Percentiles rank a stretch among this genome's conserved stretches.
These are phyloP conservation scores for Gymnopilus junonius DNA, from an alignment of 768 basidiomycete genomes.

Conservation along the genomic window DNA sequence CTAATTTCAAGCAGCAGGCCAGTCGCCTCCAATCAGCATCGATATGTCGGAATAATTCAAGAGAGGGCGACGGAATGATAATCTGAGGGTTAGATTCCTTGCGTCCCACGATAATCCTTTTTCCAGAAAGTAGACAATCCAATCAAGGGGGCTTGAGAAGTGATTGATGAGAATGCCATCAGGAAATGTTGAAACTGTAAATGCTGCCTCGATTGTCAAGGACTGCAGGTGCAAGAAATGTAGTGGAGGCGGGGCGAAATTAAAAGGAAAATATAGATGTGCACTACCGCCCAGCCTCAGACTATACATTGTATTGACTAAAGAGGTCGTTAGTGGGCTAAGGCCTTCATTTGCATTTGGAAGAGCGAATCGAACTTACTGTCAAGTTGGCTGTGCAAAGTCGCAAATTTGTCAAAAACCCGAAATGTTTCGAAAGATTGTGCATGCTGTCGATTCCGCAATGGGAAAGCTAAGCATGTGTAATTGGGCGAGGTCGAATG, in stretches of 20 bases:
- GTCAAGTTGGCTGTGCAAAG: neutral
- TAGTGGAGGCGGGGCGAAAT: neutral
- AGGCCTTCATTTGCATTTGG: neutral
- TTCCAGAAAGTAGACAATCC: neutral
- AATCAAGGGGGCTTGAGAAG: neutral
- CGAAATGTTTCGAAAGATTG: neutral
- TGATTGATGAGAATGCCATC: neutral
- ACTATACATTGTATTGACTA: neutral
- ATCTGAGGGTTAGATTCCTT: neutral
- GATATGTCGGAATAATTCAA: neutral
- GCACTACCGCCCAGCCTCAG: neutral
- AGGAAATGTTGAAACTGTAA: neutral
- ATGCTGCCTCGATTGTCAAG: neutral
- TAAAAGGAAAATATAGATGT: neutral
- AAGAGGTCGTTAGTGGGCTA: neutral
- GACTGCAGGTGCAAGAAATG: neutral
- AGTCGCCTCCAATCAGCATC: neutral
- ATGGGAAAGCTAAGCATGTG: neutral
- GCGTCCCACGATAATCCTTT: neutral
- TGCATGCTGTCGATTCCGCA: neutral
- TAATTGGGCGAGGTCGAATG: neutral
- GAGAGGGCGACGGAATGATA: neutral
- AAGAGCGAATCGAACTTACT: neutral
- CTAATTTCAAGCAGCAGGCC: neutral
- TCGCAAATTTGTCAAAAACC: neutral